Base-by-base conservation (phyloP, 83 land plant genomes). In the Diphasiastrum complanatum region DNA sequence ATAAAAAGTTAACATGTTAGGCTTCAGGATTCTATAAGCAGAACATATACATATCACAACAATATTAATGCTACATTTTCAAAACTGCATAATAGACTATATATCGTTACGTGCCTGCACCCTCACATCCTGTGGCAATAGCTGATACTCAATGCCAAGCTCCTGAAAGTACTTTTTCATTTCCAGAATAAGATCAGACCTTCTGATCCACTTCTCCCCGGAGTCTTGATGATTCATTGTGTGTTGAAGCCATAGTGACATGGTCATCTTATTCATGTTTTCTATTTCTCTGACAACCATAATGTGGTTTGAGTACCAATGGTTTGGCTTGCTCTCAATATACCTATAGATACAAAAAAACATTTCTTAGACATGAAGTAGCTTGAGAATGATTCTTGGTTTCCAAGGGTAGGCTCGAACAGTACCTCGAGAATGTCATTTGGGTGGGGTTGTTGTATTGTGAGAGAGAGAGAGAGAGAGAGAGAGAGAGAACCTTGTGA, bases 161-260 rank as follows among this genome's bases (percentile, higher is more conserved):
- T 81, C 86, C 71, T 83, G 80, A 55, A 83, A 82, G 18, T 71
- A 64, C 49, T 71, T 81, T 75, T 84, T 86, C 67, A 86, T 71
- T 70, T 86, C 82, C 26, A 79, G 32, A 20, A 90, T 33, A 19
- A 86, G 86, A 1, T 91, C 84, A 2, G 93, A 79, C 55, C 78
- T 77, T 19, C 97, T 77, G 32, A 38, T 65, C 32, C 50, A 57
- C 68, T 75, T 83, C 67, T 90, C 97, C 14, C 65, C 74, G 25
- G 66, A 59, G 58, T 81, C 71, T 50, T 86, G 85, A 58, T 73
- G 78, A 67, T 90, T 86, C 63, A 90, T 81, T 4, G 97, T 86
- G 70, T 90, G 97, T 2, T 49, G 41, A 6, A 84, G 75, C 45
- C 74, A 69, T 16, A 90, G 66, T 18, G 64, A 71, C 71, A 90